Conservation (phyloP, 208 protist species). For the Wallacemonas sp. region DNA sequence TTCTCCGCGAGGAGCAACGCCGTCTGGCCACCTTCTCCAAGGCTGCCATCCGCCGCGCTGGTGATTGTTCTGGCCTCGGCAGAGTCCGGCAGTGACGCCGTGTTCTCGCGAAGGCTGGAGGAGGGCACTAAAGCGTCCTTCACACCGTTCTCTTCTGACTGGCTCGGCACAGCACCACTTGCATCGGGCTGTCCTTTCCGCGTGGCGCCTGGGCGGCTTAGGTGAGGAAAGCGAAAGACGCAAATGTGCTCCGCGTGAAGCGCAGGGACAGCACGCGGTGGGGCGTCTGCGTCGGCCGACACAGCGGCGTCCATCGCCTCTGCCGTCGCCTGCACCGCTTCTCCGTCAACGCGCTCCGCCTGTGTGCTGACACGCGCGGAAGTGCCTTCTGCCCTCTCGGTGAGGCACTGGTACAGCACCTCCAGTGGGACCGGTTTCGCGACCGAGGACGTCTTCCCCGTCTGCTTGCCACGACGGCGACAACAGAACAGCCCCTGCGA, state of each 20-base stretch:
- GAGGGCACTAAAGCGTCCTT: no score
- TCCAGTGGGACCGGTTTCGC: not conserved
- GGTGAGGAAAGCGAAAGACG: not conserved
- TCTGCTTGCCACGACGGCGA: not conserved
- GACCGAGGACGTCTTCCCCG: not conserved
- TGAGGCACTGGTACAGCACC: slow-evolving; percentile 8
- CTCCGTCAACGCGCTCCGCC: not conserved
- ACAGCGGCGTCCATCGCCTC: not conserved
- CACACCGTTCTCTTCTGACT: no score
- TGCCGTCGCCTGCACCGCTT: not conserved
- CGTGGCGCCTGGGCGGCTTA: not conserved
- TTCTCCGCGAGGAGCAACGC: not conserved
- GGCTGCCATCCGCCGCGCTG: no score
- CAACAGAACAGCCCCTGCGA: not conserved
- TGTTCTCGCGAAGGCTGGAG: no score
- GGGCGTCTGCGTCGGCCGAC: not conserved
- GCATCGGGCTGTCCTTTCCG: not conserved
- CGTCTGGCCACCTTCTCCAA: not conserved
- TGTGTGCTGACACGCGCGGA: not conserved
- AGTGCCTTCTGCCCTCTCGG: not conserved
- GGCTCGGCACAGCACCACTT: not conserved
- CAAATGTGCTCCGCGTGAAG: slow-evolving; percentile 10
- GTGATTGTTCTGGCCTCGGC: no score
- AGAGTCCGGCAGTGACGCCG: no score
- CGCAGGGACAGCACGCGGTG: not conserved